Evolutionary conservation across 2,329 filamentous ascomycete genomes (phyloP).

Genomic region (Stagonosporopsis tanaceti): DNA sequence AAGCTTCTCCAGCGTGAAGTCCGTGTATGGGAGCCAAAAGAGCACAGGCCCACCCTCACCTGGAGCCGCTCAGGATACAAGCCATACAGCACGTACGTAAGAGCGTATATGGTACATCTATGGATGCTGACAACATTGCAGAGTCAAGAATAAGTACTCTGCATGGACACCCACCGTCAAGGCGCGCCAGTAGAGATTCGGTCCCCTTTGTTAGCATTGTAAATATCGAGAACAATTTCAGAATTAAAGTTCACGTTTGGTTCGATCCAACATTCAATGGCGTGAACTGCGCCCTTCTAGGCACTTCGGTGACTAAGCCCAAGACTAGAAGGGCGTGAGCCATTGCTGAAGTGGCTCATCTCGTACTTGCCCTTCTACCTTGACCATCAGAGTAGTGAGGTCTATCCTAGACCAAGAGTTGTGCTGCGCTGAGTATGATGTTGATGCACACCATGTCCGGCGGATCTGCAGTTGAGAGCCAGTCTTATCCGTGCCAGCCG

Average conservation of each 20-base stretch:
- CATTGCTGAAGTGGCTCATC: not conserved
- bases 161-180: constrained; percentile 59
- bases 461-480: not conserved
- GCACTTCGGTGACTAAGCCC: not conserved
- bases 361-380: not conserved
- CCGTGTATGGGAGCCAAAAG: constrained; percentile 77
- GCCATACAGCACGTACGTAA: constrained; percentile 90
- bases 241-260: not conserved
- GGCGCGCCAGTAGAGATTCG: constrained; percentile 44
- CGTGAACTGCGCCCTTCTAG: not conserved
- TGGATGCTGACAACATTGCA: constrained; percentile 33
- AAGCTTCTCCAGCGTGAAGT: constrained; percentile 71
- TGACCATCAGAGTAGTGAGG: not conserved
- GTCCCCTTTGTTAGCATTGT: constrained; percentile 31
- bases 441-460: too few species aligned
- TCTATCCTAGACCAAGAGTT: not conserved
- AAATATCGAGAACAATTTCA: constrained; percentile 30
- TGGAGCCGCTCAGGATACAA: constrained; percentile 81
- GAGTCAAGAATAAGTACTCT: constrained; percentile 59
- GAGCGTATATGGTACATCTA: not conserved
- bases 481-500: not conserved
- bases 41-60: constrained; percentile 79
- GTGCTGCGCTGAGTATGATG: not conserved
- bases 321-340: not conserved
- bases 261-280: not conserved